These are phyloP conservation scores for Selaginella tamariscina DNA, from an alignment of 75 land plant species.

Conservation along the genomic window DNA sequence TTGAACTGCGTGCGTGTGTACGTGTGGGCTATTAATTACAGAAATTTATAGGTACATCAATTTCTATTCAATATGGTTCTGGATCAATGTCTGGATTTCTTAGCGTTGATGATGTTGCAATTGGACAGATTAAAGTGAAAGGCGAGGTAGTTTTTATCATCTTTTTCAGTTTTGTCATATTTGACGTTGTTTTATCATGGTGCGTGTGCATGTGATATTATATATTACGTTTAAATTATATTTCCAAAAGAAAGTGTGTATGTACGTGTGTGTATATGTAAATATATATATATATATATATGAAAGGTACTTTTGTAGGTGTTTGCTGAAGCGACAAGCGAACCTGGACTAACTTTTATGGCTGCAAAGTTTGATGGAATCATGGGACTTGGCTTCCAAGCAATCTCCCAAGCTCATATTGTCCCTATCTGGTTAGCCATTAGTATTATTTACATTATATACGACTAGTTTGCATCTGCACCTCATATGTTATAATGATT, in stretches of 20 bases:
- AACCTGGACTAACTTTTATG: conserved; percentile 54
- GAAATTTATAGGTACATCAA: conserved; percentile 49
- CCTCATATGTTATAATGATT: too few species aligned
- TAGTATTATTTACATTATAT: neutral
- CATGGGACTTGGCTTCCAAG: conserved; percentile 86
- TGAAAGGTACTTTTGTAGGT: conserved; percentile 24
- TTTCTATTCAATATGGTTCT: conserved; percentile 55
- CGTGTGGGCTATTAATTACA: too few species aligned
- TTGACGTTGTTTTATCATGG: neutral
- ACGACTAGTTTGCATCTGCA: neutral
- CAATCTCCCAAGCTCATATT: conserved; percentile 63
- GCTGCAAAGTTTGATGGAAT: conserved; percentile 86
- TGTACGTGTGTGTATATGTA: neutral
- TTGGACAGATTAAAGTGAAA: conserved; percentile 55
- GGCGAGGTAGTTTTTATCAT: conserved; percentile 33
- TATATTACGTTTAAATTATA: neutral
- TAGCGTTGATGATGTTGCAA: conserved; percentile 53
- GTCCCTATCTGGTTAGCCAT: conserved; percentile 59
- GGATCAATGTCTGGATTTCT: conserved; percentile 65
- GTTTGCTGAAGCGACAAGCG: conserved; percentile 75
- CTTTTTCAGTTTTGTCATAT: neutral
- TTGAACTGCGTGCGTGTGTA: too few species aligned
- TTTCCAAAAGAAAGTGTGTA: neutral
- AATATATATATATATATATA: neutral
- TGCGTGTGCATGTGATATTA: neutral